Percentiles rank a stretch among this genome's conserved stretches.
Evolutionary conservation across 2,329 filamentous ascomycete genomes (phyloP).

Genomic region (Talaromyces sp.): DNA sequence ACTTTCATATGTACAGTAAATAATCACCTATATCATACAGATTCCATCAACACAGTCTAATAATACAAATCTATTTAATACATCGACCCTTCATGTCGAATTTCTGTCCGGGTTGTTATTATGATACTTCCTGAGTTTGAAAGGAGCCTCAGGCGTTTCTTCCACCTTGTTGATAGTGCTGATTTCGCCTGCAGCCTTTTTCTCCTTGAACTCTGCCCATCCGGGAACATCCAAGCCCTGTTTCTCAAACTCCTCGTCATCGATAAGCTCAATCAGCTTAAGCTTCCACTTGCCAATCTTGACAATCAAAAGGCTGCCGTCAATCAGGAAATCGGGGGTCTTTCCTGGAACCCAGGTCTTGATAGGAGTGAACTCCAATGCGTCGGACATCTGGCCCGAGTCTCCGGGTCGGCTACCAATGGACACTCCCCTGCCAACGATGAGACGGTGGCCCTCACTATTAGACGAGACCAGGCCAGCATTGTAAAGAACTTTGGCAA

Average conservation of each 20-base stretch:
- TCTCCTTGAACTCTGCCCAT: conserved; percentile 42
- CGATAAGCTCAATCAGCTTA: conserved; percentile 54
- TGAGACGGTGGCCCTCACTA: conserved; percentile 51
- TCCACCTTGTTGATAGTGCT: background rate
- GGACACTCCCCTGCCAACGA: conserved; percentile 50
- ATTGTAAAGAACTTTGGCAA: conserved; percentile 50
- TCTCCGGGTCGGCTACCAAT: conserved; percentile 44
- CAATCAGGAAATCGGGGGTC: conserved; percentile 50
- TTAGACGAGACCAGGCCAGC: conserved; percentile 52
- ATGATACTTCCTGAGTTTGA: conserved; percentile 6
- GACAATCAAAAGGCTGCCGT: conserved; percentile 52
- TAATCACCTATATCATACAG: background rate
- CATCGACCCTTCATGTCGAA: background rate
- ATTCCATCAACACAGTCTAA: background rate
- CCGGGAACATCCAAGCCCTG: conserved; percentile 49
- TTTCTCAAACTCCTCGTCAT: conserved; percentile 52
- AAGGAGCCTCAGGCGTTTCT: background rate
- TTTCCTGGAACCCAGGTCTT: conserved; percentile 42
- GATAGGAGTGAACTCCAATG: conserved; percentile 51
- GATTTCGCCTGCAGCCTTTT: conserved; percentile 15
- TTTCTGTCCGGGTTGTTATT: background rate
- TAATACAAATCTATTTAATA: background rate
- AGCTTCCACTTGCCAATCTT: conserved; percentile 60
- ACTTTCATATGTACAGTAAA: background rate
- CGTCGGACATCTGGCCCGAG: conserved; percentile 41